Evolutionary conservation across 108 stramenopile genomes (phyloP).

Genomic region (Cylindrotheca fusiformis): DNA sequence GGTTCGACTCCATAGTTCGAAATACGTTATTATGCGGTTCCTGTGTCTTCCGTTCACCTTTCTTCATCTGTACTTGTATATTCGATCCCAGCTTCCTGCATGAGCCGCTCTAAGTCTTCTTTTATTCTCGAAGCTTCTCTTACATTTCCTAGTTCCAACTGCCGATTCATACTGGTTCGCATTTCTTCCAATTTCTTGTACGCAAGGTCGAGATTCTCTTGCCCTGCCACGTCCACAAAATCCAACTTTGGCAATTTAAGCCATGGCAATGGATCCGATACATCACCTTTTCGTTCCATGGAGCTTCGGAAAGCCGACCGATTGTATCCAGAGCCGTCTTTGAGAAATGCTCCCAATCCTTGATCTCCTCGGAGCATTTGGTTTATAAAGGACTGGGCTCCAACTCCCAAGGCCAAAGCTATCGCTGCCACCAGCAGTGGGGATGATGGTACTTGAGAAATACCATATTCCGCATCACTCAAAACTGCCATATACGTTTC

Average conservation of each 20-base stretch:
- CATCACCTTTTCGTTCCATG: constrained; percentile 5
- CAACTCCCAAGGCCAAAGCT: constrained; percentile 40
- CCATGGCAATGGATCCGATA: constrained; percentile 72
- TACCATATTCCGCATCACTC: too few relatives aligned
- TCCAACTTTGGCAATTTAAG: constrained; percentile 66
- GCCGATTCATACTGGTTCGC: constrained; percentile 26
- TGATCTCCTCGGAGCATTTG: constrained; percentile 59
- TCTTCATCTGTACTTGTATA: too few relatives aligned
- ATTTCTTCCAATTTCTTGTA: constrained; percentile 43
- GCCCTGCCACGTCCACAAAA: constrained; percentile 81
- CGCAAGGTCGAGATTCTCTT: constrained; percentile 16
- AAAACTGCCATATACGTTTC: too few relatives aligned
- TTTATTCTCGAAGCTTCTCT: constrained; percentile 38
- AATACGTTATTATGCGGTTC: too few relatives aligned
- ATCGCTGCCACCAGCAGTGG: constrained; percentile 32
- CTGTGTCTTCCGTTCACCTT: too few relatives aligned
- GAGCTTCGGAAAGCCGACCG: constrained; percentile 40
- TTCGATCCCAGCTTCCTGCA: constrained; percentile 45
- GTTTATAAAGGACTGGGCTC: constrained; percentile 66
- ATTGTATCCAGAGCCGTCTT: constrained; percentile 61
- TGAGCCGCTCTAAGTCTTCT: constrained; percentile 45
- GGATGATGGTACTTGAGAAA: too few relatives aligned
- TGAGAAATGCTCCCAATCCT: constrained; percentile 68
- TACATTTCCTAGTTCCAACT: constrained; percentile 41
- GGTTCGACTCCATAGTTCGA: too few relatives aligned